A percentile compares a stretch with the other conserved stretches of the same genome.
Conservation (phyloP, 192 early-diverging fungal species). For the Podila minutissima region DNA sequence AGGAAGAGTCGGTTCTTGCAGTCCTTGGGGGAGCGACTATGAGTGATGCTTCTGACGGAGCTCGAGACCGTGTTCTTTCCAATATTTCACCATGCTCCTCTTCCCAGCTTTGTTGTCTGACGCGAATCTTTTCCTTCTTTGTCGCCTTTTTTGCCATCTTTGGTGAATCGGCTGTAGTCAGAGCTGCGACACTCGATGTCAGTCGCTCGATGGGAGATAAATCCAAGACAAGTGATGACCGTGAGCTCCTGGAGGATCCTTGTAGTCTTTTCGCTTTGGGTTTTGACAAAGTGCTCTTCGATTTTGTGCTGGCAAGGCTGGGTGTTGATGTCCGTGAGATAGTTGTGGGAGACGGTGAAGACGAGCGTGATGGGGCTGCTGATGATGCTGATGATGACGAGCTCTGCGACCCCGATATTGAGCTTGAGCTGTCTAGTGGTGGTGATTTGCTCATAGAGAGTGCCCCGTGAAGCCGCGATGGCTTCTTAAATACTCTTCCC, state of each 20-base stretch:
- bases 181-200: neutral
- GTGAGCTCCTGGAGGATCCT: neutral
- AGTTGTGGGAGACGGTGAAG: neutral
- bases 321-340: neutral
- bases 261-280: neutral
- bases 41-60: neutral
- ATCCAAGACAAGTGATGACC: neutral
- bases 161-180: neutral
- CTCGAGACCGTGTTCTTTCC: neutral
- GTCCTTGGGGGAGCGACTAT: neutral
- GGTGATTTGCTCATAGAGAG: neutral
- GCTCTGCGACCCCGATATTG: neutral
- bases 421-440: neutral
- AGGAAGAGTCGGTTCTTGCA: slow-evolving; percentile 10
- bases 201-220: neutral
- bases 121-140: neutral
- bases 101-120: neutral
- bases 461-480: neutral
- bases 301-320: neutral
- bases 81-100: neutral
- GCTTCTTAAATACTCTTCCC: slow-evolving; percentile 15
- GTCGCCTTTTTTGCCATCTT: neutral
- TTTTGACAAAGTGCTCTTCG: neutral
- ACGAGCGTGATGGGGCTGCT: neutral
- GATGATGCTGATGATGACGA: slow-evolving; percentile 16